These are phyloP conservation scores for Nymphaea thermarum DNA, from an alignment of 164 flowering plant species.

Conservation along the genomic window DNA sequence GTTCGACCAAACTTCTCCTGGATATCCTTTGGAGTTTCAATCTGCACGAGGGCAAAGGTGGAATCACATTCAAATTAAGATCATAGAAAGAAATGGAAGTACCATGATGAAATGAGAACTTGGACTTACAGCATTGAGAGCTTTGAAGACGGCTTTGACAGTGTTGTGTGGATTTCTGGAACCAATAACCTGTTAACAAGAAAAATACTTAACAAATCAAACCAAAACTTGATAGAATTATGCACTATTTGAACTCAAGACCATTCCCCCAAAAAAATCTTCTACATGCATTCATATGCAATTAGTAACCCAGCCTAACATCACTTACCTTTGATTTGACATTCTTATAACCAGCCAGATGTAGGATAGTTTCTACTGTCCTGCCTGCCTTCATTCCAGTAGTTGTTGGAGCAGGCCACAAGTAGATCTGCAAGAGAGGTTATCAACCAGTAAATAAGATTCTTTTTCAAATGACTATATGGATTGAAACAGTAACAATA, in stretches of 20 bases:
- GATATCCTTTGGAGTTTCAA: constrained; percentile 87
- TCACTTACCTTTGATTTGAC: constrained; percentile 77
- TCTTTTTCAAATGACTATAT: too few relatives aligned
- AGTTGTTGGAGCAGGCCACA: constrained; percentile 80
- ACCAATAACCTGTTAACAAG: constrained; percentile 59
- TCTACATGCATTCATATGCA: background rate
- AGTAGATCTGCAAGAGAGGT: constrained; percentile 42
- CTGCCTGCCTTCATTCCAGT: constrained; percentile 84
- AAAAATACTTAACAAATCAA: background rate
- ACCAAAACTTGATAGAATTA: background rate
- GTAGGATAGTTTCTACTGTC: constrained; percentile 55
- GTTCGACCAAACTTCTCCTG: constrained; percentile 91
- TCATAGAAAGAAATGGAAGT: background rate
- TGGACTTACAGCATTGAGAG: constrained; percentile 39
- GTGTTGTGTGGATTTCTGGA: constrained; percentile 89
- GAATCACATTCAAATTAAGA: background rate
- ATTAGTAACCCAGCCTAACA: background rate
- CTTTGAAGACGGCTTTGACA: constrained; percentile 76
- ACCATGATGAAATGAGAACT: background rate
- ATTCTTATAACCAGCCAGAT: constrained; percentile 81
- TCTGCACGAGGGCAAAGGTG: constrained; percentile 23
- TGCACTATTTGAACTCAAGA: too few relatives aligned
- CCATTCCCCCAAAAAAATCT: background rate
- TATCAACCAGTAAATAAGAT: background rate
- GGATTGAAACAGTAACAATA: background rate